Evolutionary conservation across 106 monocot genomes (phyloP).

Genomic region (Allium cepa): DNA sequence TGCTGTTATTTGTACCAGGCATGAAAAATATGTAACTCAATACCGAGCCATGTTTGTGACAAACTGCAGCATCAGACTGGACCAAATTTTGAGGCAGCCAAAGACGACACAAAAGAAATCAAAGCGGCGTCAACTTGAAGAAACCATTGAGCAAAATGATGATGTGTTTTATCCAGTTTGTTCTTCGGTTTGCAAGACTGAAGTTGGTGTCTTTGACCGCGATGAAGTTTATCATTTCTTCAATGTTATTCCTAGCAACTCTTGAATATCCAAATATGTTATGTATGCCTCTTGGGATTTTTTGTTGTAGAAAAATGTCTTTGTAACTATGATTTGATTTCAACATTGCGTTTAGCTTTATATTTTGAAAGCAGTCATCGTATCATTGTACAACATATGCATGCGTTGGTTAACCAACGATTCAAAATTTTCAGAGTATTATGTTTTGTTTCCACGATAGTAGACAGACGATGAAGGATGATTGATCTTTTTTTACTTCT

Average conservation of each 20-base stretch:
- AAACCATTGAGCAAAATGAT: conserved; percentile 10
- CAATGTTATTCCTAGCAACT: conserved; percentile 87
- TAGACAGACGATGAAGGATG: no score
- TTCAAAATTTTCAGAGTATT: no score
- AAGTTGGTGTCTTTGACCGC: conserved; percentile 75
- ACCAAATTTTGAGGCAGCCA: conserved; percentile 42
- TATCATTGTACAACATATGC: no score
- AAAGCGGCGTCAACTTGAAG: conserved; percentile 11
- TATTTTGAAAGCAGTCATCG: no score
- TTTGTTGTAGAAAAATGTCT: no score
- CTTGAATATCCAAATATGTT: conserved; percentile 13
- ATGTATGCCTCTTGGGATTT: not conserved
- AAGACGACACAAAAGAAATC: conserved; percentile 25
- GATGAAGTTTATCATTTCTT: conserved; percentile 93
- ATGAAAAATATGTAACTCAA: conserved; percentile 88
- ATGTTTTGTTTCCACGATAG: no score
- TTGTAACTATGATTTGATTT: no score
- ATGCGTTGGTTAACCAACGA: no score
- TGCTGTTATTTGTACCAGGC: conserved; percentile 27
- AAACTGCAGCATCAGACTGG: conserved; percentile 61
- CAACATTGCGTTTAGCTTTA: not conserved
- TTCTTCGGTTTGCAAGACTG: conserved; percentile 76
- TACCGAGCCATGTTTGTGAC: conserved; percentile 95
- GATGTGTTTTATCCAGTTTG: conserved; percentile 57
- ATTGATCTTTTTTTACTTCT: no score